Evolutionary conservation across 352 stramenopile species (phyloP), one percentile per base, ranked within the genome.

Genomic region (Globisporangium solare): DNA sequence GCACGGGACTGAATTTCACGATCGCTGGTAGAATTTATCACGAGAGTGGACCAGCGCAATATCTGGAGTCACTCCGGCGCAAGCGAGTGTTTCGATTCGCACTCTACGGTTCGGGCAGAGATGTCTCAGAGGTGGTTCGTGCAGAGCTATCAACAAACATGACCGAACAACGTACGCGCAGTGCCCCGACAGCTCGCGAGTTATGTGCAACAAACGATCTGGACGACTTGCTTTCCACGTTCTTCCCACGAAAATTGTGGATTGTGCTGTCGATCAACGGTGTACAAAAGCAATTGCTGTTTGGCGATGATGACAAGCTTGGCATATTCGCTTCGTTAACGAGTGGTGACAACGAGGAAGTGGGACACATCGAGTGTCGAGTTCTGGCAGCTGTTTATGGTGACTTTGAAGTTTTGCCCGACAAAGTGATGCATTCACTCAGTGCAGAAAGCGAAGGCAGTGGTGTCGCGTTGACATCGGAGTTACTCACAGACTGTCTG

Each of bases 1-100:
- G 83, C n/a, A 88, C 74, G 0, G 83, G 83, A 1, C 48, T 70
- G 15, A 86, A 91, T 48, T 88, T 86, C 43, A 89, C 77, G 40
- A 76, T 91, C 20, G 70, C 74, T 27, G 82, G 82, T n/a, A 71
- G 79, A 64, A 68, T 92, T 3, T 90, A 92, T 54, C 64, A 64
- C 21, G 65, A 70, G 22, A 51, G 62, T 10, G 61, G 66, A 41
- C 35, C 70, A 6, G 46, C 31, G 14, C 45, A 65, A 41, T 89
- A 73, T 56, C 54, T 79, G 0, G 32, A 56, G 20, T 18, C 39
- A 32, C 61, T 64, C 42, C 51, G 67, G 47, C 60, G 63, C 22
- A 61, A 70, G 13, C 63, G 61, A 15, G 31, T 40, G 10, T 75
- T 79, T 31, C 58, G 60, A 14, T 47, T 51, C 11, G 60, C 70